Conservation (phyloP, 495 filamentous ascomycete species). For the Neurospora discreta region DNA sequence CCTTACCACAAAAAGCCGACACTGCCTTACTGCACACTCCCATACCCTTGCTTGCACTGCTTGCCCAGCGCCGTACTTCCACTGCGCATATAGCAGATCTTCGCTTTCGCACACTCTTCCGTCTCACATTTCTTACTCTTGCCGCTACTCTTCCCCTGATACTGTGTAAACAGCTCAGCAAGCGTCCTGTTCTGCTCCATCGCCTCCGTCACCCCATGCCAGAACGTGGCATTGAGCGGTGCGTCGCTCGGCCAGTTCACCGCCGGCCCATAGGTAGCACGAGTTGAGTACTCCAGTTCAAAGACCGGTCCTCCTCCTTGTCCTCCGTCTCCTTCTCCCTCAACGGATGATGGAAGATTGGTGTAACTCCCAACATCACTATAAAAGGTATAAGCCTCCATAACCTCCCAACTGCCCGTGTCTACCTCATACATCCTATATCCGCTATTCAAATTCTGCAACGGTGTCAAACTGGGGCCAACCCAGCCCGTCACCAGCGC, state of each 20-base stretch:
- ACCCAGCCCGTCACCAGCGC: slow-evolving; percentile 32
- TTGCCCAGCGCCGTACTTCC: slow-evolving; percentile 41
- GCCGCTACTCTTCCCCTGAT: slow-evolving; percentile 42
- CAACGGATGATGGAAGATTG: not conserved
- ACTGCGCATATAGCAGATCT: slow-evolving; percentile 51
- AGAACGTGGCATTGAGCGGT: slow-evolving; percentile 47
- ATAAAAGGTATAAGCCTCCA: slow-evolving; percentile 41
- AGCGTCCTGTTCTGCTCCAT: slow-evolving; percentile 43
- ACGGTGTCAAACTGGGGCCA: slow-evolving; percentile 41
- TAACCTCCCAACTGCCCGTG: slow-evolving; percentile 37
- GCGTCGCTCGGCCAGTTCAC: slow-evolving; percentile 34
- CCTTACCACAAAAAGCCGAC: not conserved
- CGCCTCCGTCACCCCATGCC: slow-evolving; percentile 46
- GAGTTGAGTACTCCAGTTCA: slow-evolving; percentile 45
- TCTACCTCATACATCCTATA: slow-evolving; percentile 48
- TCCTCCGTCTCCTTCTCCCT: slow-evolving; percentile 1
- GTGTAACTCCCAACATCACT: slow-evolving; percentile 34
- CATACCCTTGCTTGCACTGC: slow-evolving; percentile 40
- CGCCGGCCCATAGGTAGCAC: slow-evolving; percentile 37
- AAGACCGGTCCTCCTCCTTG: slow-evolving; percentile 31
- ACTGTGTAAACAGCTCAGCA: slow-evolving; percentile 39
- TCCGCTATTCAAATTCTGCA: slow-evolving; percentile 44
- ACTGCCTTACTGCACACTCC: slow-evolving; percentile 11
- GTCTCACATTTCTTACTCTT: slow-evolving; percentile 42
- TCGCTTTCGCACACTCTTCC: slow-evolving; percentile 37